Evolutionary conservation across 2,329 filamentous ascomycete species (phyloP), one percentile per base, ranked within the genome.

Genomic region (Coniochaeta sp.): DNA sequence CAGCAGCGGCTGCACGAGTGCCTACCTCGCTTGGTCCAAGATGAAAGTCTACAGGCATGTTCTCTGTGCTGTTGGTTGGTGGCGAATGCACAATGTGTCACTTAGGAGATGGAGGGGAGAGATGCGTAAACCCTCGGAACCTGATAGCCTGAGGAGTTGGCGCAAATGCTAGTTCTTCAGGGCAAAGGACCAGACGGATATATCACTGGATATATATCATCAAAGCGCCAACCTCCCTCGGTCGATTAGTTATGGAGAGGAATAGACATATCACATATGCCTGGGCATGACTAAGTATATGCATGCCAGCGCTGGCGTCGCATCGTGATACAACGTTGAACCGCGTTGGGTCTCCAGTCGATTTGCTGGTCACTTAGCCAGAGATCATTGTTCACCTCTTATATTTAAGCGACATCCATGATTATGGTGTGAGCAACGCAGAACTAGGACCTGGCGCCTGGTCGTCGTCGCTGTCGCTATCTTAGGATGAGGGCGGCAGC

Each of bases 21-120:
- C 24, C 64, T 3, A 62, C 60, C 43, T 69, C 64, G 34, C 59
- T 44, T 9, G 62, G 36, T 38, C 61, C 58, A 26, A 69, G 66
- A n/a, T 65, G 63, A 38, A 69, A 69, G 58, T 67, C 64, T 16
- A 69, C 58, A 2, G 67, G 65, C 64, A 66, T 66, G 57, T 22
- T 61, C 59, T 38, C 7, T 19, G 54, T 36, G 9, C 17, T 22
- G 17, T 22, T 22, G 54, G 11, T n/a, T 55, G 26, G 40, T 22
- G 40, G 17, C 40, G 16, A 17, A 6, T 43, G 16, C 19, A 43
- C 40, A 19, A 14, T 43, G 16, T 38, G 11, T 38, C n/a, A n/a
- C 34, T 38, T 12, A 38, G 28, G 28, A 9, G 28, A 6, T 31
- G 28, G 28, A 31, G 28, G n/a, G n/a, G n/a, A n/a, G n/a, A n/a